phyloP scores from a whole-genome alignment of 495 filamentous ascomycete species.

The Xylaria cubensis region DNA sequence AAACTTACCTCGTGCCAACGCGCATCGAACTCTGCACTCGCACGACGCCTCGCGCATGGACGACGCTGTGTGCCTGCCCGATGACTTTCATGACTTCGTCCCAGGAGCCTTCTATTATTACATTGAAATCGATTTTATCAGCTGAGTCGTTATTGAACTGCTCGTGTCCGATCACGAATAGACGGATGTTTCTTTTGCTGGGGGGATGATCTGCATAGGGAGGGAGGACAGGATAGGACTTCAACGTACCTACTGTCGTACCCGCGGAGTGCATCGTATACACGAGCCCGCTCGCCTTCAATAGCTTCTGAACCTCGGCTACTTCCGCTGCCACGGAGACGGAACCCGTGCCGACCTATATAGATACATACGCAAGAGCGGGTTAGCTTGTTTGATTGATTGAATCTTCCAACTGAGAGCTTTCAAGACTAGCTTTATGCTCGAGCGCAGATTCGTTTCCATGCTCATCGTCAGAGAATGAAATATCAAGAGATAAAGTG shows the following conservation, averaged over 20 bases:
- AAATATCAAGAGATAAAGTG: background rate
- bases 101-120: conserved; percentile 76
- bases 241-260: conserved; percentile 81
- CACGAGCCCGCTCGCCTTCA: conserved; percentile 76
- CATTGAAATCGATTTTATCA: too few relatives aligned
- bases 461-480: background rate
- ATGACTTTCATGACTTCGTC: conserved; percentile 87
- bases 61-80: conserved; percentile 84
- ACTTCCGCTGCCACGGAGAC: conserved; percentile 87
- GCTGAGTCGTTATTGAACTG: too few relatives aligned
- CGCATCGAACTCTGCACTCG: conserved; percentile 90
- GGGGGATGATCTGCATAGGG: too few relatives aligned
- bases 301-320: conserved; percentile 85
- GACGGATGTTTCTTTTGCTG: too few relatives aligned
- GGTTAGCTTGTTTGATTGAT: background rate
- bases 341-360: conserved; percentile 77
- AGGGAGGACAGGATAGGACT: too few relatives aligned
- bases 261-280: conserved; percentile 92
- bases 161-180: too few relatives aligned
- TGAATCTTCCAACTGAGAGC: background rate
- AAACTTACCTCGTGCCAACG: conserved; percentile 75
- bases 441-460: background rate
- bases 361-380: background rate
- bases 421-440: background rate
- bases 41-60: conserved; percentile 82